A percentile compares a stretch with the other conserved stretches of the same genome.
Evolutionary conservation across 2,329 filamentous ascomycete species (phyloP).

Genomic region (Trichoderma afroharzianum): DNA sequence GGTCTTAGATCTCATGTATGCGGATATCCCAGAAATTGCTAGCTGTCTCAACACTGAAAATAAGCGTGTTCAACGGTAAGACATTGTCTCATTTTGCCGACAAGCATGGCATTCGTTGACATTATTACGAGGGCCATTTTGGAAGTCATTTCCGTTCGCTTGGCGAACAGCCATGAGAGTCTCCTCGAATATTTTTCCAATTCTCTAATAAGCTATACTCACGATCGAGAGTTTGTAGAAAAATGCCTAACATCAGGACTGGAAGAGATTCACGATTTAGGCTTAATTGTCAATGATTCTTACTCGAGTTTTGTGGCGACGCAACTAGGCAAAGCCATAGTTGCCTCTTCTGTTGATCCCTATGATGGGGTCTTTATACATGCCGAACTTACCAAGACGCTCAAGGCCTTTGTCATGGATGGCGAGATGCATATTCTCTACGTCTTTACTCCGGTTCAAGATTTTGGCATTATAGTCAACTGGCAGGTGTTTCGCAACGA

Average conservation of each 20-base stretch:
- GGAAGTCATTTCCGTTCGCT: conserved; percentile 64
- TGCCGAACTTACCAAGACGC: conserved; percentile 62
- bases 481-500: conserved; percentile 71
- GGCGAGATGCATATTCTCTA: conserved; percentile 78
- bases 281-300: conserved; percentile 51
- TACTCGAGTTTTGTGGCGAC: conserved; percentile 57
- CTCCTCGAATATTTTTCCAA: conserved; percentile 66
- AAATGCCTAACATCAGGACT: conserved; percentile 57
- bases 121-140: conserved; percentile 58
- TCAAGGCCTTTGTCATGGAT: conserved; percentile 74
- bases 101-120: background rate
- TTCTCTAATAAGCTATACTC: conserved; percentile 61
- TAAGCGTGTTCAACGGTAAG: conserved; percentile 61
- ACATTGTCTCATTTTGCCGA: conserved; percentile 14
- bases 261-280: conserved; percentile 51
- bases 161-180: conserved; percentile 62
- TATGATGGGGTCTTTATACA: conserved; percentile 73
- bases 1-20: conserved; percentile 67
- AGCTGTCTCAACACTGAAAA: conserved; percentile 68
- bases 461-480: conserved; percentile 54
- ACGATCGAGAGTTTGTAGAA: conserved; percentile 46
- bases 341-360: conserved; percentile 68
- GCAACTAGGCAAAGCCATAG: conserved; percentile 64
- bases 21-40: conserved; percentile 65
- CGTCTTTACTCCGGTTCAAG: conserved; percentile 69